Evolutionary conservation across 352 stramenopile species (phyloP).

Genomic region (Pythium phragmitis): DNA sequence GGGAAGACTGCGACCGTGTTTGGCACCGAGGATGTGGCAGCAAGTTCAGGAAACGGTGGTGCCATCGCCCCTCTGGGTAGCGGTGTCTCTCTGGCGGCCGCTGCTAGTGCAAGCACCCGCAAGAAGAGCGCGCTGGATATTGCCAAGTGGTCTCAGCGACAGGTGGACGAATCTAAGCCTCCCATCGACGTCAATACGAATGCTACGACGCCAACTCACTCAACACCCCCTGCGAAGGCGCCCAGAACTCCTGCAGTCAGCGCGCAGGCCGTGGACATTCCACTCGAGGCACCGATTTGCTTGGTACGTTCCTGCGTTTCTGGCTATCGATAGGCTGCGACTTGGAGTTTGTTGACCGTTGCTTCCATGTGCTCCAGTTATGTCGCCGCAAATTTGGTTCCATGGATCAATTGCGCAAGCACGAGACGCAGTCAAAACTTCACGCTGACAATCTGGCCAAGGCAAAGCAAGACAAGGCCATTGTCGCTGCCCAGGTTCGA

Average conservation of each 20-base stretch:
- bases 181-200: background rate
- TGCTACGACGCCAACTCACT: too few relatives aligned
- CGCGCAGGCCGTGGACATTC: constrained; percentile 42
- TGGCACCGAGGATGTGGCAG: background rate
- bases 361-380: constrained; percentile 35
- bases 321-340: background rate
- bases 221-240: background rate
- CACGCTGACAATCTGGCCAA: constrained; percentile 78
- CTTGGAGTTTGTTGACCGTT: background rate
- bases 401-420: constrained; percentile 70
- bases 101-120: constrained; percentile 40
- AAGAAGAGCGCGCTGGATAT: constrained; percentile 80
- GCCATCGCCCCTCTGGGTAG: background rate
- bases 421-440: constrained; percentile 75
- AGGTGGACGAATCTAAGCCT: constrained; percentile 26
- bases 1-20: constrained; percentile 20
- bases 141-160: constrained; percentile 76
- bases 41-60: background rate
- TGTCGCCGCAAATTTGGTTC: constrained; percentile 82
- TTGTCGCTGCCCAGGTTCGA: constrained; percentile 54
- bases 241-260: background rate
- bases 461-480: constrained; percentile 69
- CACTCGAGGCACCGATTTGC: constrained; percentile 71
- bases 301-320: constrained; percentile 43
- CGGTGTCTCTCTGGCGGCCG: constrained; percentile 21